Evolutionary conservation across 108 stramenopile genomes (phyloP).

Genomic region (Cyclotella baltica): DNA sequence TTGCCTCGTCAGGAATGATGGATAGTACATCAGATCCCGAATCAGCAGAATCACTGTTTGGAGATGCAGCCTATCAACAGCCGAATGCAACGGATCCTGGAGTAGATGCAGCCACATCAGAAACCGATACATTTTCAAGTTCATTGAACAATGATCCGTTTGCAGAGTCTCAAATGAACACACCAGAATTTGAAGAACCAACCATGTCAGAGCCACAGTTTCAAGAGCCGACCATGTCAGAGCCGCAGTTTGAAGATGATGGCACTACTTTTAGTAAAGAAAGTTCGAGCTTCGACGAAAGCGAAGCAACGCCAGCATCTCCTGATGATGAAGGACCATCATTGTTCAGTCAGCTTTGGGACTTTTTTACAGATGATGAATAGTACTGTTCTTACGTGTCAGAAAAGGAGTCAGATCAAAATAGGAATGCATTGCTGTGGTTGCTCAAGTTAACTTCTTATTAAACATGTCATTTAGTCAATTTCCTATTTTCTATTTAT

Average conservation of each 20-base stretch:
- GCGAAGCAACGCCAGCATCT: conserved; percentile 4
- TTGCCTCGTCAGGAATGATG: conserved; percentile 70
- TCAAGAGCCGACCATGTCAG: conserved; percentile 16
- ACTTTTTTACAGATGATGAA: conserved; percentile 37
- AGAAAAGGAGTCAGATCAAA: too few relatives aligned
- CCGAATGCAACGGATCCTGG: not conserved
- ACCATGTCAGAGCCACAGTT: conserved; percentile 21
- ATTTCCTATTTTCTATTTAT: not conserved
- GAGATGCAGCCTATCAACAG: conserved; percentile 70
- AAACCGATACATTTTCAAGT: not conserved
- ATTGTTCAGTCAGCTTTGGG: conserved; percentile 35
- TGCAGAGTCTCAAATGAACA: conserved; percentile 1
- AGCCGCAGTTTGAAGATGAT: conserved; percentile 42
- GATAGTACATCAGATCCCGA: conserved; percentile 54
- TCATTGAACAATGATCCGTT: conserved; percentile 1
- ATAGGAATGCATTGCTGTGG: too few relatives aligned
- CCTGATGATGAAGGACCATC: conserved; percentile 31
- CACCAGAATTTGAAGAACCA: conserved; percentile 36
- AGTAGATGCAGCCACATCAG: not conserved
- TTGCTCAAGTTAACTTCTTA: too few relatives aligned
- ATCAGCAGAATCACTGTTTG: conserved; percentile 71
- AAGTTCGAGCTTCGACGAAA: not conserved
- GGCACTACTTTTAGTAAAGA: conserved; percentile 31
- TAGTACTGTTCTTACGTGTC: too few relatives aligned
- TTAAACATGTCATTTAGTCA: not conserved